phyloP scores from a whole-genome alignment of 768 basidiomycete species.

The Leccinum aurantiacum region DNA sequence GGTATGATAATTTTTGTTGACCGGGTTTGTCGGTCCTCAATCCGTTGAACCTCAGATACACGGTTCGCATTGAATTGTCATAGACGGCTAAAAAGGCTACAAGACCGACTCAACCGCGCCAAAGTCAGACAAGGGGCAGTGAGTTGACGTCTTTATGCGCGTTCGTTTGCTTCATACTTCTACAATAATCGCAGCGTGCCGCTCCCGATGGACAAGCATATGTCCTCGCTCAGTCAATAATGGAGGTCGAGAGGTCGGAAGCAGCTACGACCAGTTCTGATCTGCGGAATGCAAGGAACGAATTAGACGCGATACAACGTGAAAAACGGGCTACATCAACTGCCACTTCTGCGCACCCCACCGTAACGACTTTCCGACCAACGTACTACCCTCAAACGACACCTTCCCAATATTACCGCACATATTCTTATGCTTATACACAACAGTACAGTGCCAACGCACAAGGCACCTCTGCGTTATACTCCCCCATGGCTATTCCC shows the following conservation, averaged over 20 bases:
- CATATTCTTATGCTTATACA: conserved; percentile 64
- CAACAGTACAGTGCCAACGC: conserved; percentile 47
- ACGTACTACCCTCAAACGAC: conserved; percentile 35
- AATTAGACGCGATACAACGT: conserved; percentile 66
- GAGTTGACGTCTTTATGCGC: conserved; percentile 20
- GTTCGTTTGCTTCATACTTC: not conserved
- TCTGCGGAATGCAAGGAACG: conserved; percentile 58
- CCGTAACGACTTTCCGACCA: conserved; percentile 41
- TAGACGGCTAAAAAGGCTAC: conserved; percentile 53
- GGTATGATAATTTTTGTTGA: conserved; percentile 37
- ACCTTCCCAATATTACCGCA: conserved; percentile 59
- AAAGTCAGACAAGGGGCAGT: conserved; percentile 59
- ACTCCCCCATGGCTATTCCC: conserved; percentile 32
- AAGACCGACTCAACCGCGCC: conserved; percentile 56
- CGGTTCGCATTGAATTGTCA: conserved; percentile 68
- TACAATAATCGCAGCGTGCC: conserved; percentile 44
- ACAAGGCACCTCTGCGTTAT: conserved; percentile 25
- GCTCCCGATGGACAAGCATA: conserved; percentile 65
- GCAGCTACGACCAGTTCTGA: conserved; percentile 56
- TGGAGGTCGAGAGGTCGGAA: conserved; percentile 68
- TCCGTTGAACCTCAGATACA: conserved; percentile 49
- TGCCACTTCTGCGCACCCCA: conserved; percentile 31
- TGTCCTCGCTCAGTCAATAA: conserved; percentile 57
- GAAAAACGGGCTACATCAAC: conserved; percentile 55
- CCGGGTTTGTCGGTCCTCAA: conserved; percentile 1